These are phyloP conservation scores for Phialophora verrucosa DNA, from an alignment of 2,329 filamentous ascomycete species.

Conservation along the genomic window DNA sequence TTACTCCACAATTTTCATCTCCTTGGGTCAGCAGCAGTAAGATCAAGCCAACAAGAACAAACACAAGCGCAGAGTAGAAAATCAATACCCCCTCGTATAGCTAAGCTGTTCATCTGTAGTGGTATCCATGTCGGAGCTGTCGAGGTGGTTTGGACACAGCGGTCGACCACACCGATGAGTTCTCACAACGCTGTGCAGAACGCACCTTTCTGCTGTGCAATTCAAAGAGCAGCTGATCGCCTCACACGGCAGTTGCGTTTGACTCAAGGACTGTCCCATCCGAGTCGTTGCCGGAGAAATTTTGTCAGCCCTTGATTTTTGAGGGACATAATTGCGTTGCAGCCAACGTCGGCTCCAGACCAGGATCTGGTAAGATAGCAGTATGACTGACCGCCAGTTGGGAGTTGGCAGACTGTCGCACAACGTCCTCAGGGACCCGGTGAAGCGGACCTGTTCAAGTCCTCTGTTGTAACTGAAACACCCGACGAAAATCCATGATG, in stretches of 20 bases:
- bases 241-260: not conserved
- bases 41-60: slow-evolving; percentile 3
- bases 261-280: not conserved
- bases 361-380: not conserved
- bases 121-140: not conserved
- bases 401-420: not conserved
- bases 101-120: not conserved
- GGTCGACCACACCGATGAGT: not conserved
- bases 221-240: not conserved
- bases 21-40: not conserved
- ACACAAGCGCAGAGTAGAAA: not conserved
- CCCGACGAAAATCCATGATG: not conserved
- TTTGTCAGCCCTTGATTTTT: not conserved
- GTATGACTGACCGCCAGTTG: slow-evolving; percentile 10
- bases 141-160: not conserved
- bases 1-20: slow-evolving; percentile 7
- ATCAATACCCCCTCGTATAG: not conserved
- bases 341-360: not conserved
- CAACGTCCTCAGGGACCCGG: slow-evolving; percentile 10
- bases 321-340: not conserved
- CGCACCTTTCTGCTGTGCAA: slow-evolving; percentile 10
- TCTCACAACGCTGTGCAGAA: not conserved
- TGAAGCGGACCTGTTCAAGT: not conserved
- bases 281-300: not conserved
- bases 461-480: not conserved